Evolutionary conservation across 2,329 filamentous ascomycete species (phyloP), one percentile per base, ranked within the genome.

Genomic region (Colletotrichum godetiae): DNA sequence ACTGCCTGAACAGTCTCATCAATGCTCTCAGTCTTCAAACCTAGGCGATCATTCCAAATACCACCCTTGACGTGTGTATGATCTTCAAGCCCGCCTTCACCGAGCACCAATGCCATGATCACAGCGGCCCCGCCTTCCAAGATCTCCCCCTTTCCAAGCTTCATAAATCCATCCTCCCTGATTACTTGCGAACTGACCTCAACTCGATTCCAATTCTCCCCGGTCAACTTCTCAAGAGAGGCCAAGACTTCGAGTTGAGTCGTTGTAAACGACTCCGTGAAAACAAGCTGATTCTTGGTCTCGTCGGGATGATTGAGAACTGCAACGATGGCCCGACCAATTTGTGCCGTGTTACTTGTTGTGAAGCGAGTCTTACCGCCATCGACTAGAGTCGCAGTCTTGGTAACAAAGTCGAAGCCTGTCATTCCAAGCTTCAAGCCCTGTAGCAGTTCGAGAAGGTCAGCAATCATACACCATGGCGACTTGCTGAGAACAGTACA

Each of bases 201-300:
- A 1, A 37, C n/a, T 3, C 27, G 33, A 12, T 66, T 59, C 61
- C 61, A 70, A 3, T 53, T 27, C 42, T 66, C 19, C 2, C 68
- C 55, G 8, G 37, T 55, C 1, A 49, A 1, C 55, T 49, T 69
- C 22, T 68, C 8, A 15, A 68, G 27, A n/a, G 42, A 57, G 7
- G 46, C 33, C 1, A 90, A 76, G 2, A 91, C 78, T 57, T 89
- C 82, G 1, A 83, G 83, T 78, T 90, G 88, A 1, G 83, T 85
- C 0, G 84, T 84, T 19, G 82, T 82, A 70, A 89, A 86, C 6
- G 85, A 87, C 11, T 85, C 84, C 10, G 77, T 73, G 24, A 73
- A 72, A 13, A 76, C 67, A 19, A 58, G 35, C 55, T 73, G 68
- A 24, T 77, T 76, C 35, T 49, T 62, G 10, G 76, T 76, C 58